These are phyloP conservation scores for Podila verticillata DNA, from an alignment of 192 early-diverging fungal species.

Conservation along the genomic window DNA sequence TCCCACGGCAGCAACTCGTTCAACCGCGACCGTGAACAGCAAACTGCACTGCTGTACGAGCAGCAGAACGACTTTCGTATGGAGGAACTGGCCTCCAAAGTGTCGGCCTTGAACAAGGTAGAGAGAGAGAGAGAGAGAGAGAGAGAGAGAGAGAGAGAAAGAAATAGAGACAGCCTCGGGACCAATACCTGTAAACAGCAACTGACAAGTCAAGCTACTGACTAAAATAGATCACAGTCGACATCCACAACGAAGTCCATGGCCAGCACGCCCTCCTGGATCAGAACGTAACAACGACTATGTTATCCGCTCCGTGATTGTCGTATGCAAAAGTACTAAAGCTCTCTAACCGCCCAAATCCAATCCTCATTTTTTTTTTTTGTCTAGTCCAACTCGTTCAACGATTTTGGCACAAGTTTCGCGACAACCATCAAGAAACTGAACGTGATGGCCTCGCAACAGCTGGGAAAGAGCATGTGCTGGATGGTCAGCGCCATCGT, in stretches of 20 bases:
- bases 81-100: conserved; percentile 62
- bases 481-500: conserved; percentile 51
- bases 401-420: conserved; percentile 34
- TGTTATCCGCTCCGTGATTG: background rate
- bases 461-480: conserved; percentile 50
- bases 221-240: conserved; percentile 35
- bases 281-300: conserved; percentile 16
- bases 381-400: conserved; percentile 28
- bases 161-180: background rate
- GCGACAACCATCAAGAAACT: conserved; percentile 39
- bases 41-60: conserved; percentile 53
- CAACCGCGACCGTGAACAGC: conserved; percentile 31
- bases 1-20: conserved; percentile 11
- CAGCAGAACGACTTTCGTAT: conserved; percentile 65
- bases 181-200: no score
- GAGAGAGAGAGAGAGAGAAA: conserved; percentile 13
- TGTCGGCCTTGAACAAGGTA: conserved; percentile 65
- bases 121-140: conserved; percentile 3
- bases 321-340: background rate
- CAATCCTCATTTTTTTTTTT: background rate
- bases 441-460: conserved; percentile 38
- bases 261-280: conserved; percentile 45
- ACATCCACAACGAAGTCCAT: conserved; percentile 51
- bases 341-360: background rate
- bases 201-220: background rate